phyloP scores from a whole-genome alignment of 306 rosid genomes.

The Quercus engelmannii region DNA sequence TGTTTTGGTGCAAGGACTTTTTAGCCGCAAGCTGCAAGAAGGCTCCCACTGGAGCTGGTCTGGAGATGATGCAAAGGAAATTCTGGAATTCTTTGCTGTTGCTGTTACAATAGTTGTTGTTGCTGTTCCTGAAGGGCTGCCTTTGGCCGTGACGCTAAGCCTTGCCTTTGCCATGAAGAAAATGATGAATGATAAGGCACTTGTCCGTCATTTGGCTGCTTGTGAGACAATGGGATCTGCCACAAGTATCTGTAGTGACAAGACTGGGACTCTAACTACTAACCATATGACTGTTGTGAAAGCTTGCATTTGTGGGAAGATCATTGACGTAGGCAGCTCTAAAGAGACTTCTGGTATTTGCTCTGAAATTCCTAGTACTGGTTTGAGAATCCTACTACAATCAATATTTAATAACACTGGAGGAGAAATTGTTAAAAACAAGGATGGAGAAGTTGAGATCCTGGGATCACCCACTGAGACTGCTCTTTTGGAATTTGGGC shows the following conservation, averaged over 20 bases:
- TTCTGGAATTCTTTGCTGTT: constrained; percentile 87
- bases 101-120: constrained; percentile 97
- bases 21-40: constrained; percentile 73
- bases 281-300: constrained; percentile 96
- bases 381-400: constrained; percentile 63
- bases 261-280: constrained; percentile 94
- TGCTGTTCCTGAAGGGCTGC: constrained; percentile 98
- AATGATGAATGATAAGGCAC: constrained; percentile 99
- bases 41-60: constrained; percentile 84
- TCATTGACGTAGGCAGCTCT: constrained; percentile 55
- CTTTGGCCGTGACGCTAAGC: constrained; percentile 95
- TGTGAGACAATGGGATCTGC: constrained; percentile 99
- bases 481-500: constrained; percentile 83
- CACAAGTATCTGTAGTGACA: constrained; percentile 94
- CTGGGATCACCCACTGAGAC: constrained; percentile 94
- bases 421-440: constrained; percentile 83
- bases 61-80: constrained; percentile 76
- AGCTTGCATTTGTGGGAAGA: constrained; percentile 72
- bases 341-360: constrained; percentile 39
- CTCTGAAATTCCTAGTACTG: constrained; percentile 63
- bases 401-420: constrained; percentile 93
- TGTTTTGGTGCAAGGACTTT: constrained; percentile 88
- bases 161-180: constrained; percentile 99
- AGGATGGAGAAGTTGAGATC: constrained; percentile 62
- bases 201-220: constrained; percentile 93